These are phyloP conservation scores for Thalassia testudinum DNA, from an alignment of 116 monocot genomes.

Conservation along the genomic window DNA sequence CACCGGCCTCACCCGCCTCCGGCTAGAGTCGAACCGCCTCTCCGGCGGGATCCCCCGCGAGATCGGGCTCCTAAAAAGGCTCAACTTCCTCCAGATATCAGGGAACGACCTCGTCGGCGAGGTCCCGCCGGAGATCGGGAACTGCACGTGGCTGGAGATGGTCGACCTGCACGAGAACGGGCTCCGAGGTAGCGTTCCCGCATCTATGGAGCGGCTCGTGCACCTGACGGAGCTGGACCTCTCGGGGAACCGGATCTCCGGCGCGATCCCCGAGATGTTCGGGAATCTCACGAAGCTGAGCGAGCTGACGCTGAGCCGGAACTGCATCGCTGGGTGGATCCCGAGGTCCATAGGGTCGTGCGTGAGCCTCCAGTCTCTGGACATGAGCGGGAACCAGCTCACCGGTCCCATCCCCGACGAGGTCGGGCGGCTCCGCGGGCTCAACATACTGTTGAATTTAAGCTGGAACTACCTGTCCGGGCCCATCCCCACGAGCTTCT, in stretches of 20 bases:
- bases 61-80: conserved; percentile 4
- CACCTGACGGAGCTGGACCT: conserved; percentile 10
- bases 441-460: conserved; percentile 21
- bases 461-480: conserved; percentile 28
- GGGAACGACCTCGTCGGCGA: conserved; percentile 16
- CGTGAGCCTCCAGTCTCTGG: conserved; percentile 15
- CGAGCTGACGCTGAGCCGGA: conserved; percentile 14
- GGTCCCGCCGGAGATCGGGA: conserved; percentile 10
- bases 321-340: conserved; percentile 15
- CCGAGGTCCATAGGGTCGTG: conserved; percentile 10
- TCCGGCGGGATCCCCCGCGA: conserved; percentile 11
- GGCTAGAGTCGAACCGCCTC: conserved; percentile 13
- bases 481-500: conserved; percentile 9
- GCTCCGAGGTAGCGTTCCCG: conserved; percentile 16
- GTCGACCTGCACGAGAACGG: conserved; percentile 17
- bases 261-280: conserved; percentile 7
- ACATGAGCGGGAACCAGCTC: conserved; percentile 21
- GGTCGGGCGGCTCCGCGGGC: conserved; percentile 8
- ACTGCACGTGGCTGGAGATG: conserved; percentile 17
- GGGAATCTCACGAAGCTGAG: conserved; percentile 13
- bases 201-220: conserved; percentile 8
- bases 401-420: conserved; percentile 18
- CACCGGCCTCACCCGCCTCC: conserved; percentile 6
- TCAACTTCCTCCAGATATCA: conserved; percentile 17
- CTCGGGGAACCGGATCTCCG: conserved; percentile 12